These are phyloP conservation scores for Tolypocladium ovalisporum DNA, from an alignment of 2,329 filamentous ascomycete species.

Conservation along the genomic window DNA sequence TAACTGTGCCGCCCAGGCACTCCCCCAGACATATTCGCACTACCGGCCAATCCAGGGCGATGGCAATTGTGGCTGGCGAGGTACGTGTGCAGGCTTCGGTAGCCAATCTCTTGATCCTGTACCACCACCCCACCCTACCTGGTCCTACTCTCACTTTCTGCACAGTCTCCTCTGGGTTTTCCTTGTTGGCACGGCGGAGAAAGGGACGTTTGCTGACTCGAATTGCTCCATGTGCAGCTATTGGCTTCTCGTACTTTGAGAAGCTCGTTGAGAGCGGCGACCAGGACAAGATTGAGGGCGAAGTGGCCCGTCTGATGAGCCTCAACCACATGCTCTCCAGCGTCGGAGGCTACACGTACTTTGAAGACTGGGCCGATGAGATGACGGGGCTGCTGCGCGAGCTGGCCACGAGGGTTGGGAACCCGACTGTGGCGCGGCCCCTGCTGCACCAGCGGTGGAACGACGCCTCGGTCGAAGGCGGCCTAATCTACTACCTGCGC, in stretches of 20 bases:
- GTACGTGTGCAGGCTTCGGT: slow-evolving; percentile 40
- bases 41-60: slow-evolving; percentile 85
- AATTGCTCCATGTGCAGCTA: slow-evolving; percentile 44
- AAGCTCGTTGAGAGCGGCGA: slow-evolving; percentile 61
- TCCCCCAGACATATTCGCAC: slow-evolving; percentile 75
- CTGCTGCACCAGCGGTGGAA: slow-evolving; percentile 63
- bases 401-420: slow-evolving; percentile 47
- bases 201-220: not conserved
- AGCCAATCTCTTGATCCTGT: not conserved
- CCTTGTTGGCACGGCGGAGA: too few relatives aligned
- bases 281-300: slow-evolving; percentile 52
- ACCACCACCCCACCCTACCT: not conserved
- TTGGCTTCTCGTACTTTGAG: slow-evolving; percentile 91
- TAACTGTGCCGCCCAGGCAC: slow-evolving; percentile 40
- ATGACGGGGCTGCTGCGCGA: slow-evolving; percentile 57
- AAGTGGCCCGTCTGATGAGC: slow-evolving; percentile 60
- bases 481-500: slow-evolving; percentile 77
- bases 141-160: not conserved
- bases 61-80: slow-evolving; percentile 96
- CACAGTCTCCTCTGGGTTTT: not conserved
- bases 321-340: slow-evolving; percentile 60
- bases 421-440: slow-evolving; percentile 43
- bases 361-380: slow-evolving; percentile 75
- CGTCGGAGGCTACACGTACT: slow-evolving; percentile 59
- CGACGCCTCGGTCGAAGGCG: slow-evolving; percentile 51